Percentiles rank a stretch among this genome's conserved stretches.
phyloP scores from a whole-genome alignment of 371 early-diverging fungal genomes.

The Coemansia sp. region DNA sequence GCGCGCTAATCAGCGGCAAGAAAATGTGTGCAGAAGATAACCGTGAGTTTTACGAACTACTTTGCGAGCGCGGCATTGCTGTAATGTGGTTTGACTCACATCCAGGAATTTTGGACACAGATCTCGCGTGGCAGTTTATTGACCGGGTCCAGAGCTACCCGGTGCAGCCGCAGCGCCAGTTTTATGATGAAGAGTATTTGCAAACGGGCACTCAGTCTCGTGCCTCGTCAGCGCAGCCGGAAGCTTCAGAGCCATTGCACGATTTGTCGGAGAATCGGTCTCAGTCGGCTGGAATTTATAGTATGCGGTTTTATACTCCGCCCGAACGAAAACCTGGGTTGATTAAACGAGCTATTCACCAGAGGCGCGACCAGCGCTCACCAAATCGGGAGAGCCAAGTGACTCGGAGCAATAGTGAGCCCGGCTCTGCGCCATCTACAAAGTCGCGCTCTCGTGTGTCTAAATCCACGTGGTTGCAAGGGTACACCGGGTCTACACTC shows the following conservation, averaged over 20 bases:
- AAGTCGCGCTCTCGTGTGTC: not conserved
- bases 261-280: not conserved
- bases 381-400: not conserved
- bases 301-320: not conserved
- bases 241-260: not conserved
- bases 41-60: slow-evolving; percentile 16
- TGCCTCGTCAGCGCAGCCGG: not conserved
- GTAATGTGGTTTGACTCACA: slow-evolving; percentile 42
- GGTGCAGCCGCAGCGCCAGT: not conserved
- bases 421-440: not conserved
- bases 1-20: slow-evolving; percentile 33
- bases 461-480: not conserved
- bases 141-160: slow-evolving; percentile 2
- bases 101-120: slow-evolving; percentile 17
- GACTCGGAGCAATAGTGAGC: not conserved
- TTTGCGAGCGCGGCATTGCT: slow-evolving; percentile 31
- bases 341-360: not conserved
- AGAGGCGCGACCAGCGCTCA: not conserved
- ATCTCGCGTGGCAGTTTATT: slow-evolving; percentile 32
- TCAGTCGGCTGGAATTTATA: not conserved
- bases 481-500: not conserved
- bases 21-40: slow-evolving; percentile 25
- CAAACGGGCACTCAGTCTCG: not conserved
- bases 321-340: not conserved
- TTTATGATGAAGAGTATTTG: not conserved